Evolutionary conservation across 2,329 filamentous ascomycete genomes (phyloP).

Genomic region (Cladosporium sphaerospermum): DNA sequence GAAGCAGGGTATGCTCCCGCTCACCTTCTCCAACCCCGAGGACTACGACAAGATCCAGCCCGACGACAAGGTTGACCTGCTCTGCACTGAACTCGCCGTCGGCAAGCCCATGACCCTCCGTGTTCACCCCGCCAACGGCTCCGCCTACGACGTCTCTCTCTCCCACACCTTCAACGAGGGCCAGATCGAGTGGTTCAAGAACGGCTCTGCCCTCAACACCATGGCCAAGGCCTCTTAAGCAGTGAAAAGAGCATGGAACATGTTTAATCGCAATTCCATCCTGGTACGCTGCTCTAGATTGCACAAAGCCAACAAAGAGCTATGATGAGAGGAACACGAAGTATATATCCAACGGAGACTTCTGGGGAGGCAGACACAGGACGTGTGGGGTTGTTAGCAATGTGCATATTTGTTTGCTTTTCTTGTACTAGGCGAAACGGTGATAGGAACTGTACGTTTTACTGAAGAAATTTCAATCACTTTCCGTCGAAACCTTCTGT

Average conservation of each 20-base stretch:
- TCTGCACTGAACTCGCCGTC: constrained; percentile 82
- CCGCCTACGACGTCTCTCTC: constrained; percentile 72
- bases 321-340: not conserved
- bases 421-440: not conserved
- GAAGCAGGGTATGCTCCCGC: constrained; percentile 99
- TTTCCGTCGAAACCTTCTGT: too few relatives aligned
- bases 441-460: not conserved
- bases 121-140: constrained; percentile 84
- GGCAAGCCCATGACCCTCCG: constrained; percentile 88
- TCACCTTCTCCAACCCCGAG: constrained; percentile 88
- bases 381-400: not conserved
- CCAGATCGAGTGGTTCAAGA: constrained; percentile 99
- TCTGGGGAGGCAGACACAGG: constrained; percentile 5
- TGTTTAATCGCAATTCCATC: not conserved
- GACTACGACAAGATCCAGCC: constrained; percentile 97
- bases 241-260: constrained; percentile 5
- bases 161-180: constrained; percentile 96
- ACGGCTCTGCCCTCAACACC: constrained; percentile 93
- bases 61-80: constrained; percentile 84
- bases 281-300: constrained; percentile 1
- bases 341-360: constrained; percentile 8
- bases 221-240: constrained; percentile 68
- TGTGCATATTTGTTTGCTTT: not conserved
- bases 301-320: not conserved
- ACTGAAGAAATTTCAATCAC: not conserved